Conservation (phyloP, 768 basidiomycete genomes). For the Lactarius akahatsu region DNA sequence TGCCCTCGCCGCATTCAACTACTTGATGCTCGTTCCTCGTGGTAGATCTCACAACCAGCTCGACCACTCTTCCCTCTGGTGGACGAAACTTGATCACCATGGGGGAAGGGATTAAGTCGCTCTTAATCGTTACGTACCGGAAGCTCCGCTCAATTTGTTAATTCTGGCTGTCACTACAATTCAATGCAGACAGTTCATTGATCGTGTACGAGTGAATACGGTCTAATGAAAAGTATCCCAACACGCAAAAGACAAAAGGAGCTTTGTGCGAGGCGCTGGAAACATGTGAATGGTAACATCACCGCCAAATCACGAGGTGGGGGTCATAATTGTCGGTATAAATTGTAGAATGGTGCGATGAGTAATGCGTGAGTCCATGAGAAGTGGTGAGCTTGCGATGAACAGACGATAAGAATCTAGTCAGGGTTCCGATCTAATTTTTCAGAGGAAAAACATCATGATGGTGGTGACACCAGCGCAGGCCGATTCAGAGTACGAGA, state of each 20-base stretch:
- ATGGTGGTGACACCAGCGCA: not conserved
- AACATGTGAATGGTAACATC: not conserved
- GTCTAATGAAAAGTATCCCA: not conserved
- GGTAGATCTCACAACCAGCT: not conserved
- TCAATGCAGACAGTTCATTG: not conserved
- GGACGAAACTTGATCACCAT: not conserved
- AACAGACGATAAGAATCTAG: not conserved
- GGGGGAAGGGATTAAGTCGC: not conserved
- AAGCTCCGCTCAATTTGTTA: not conserved
- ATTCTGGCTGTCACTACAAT: not conserved
- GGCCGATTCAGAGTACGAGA: not conserved
- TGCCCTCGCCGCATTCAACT: not conserved
- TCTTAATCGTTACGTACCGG: not conserved
- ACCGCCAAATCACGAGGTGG: not conserved
- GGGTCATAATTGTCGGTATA: not conserved
- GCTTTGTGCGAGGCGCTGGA: not conserved
- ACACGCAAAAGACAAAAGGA: not conserved
- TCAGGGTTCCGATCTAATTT: not conserved
- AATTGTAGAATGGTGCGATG: not conserved
- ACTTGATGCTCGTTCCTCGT: not conserved
- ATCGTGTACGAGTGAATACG: not conserved
- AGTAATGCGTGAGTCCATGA: constrained; percentile 6
- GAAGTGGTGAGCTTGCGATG: not conserved
- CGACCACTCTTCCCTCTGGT: not conserved
- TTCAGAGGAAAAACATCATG: not conserved